Conservation (phyloP, 116 monocot species). For the Zostera marina region DNA sequence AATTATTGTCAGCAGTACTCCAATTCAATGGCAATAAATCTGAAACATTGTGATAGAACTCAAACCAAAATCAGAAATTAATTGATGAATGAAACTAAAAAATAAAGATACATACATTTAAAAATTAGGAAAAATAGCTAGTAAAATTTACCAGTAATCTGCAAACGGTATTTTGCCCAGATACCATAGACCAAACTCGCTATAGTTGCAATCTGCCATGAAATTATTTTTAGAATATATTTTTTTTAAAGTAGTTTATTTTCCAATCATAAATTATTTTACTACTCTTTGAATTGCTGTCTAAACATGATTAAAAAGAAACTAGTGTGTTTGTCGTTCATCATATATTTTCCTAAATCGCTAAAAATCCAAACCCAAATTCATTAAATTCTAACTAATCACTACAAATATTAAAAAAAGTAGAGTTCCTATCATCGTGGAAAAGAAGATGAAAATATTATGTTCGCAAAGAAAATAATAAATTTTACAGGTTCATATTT, state of each 20-base stretch:
- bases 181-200: slow-evolving; percentile 33
- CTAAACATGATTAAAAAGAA: too few species aligned
- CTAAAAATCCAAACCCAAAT: too few species aligned
- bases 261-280: neutral
- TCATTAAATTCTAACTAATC: too few species aligned
- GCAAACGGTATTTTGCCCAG: slow-evolving; percentile 53
- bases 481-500: slow-evolving; percentile 84
- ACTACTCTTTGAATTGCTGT: too few species aligned
- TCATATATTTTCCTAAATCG: too few species aligned
- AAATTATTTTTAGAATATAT: neutral
- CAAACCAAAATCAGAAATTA: neutral
- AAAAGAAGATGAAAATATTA: neutral
- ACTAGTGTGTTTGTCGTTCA: too few species aligned
- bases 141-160: slow-evolving; percentile 27
- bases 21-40: too few species aligned
- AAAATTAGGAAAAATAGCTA: neutral
- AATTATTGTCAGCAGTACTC: neutral
- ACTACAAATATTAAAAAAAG: too few species aligned
- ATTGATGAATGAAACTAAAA: neutral
- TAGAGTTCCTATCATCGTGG: too few species aligned
- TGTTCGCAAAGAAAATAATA: neutral
- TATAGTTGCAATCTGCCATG: slow-evolving; percentile 22
- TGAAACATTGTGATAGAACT: too few species aligned
- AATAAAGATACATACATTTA: neutral
- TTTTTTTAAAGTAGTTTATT: neutral